Base-by-base conservation (phyloP, 768 basidiomycete genomes). In the Pholiota conissans region DNA sequence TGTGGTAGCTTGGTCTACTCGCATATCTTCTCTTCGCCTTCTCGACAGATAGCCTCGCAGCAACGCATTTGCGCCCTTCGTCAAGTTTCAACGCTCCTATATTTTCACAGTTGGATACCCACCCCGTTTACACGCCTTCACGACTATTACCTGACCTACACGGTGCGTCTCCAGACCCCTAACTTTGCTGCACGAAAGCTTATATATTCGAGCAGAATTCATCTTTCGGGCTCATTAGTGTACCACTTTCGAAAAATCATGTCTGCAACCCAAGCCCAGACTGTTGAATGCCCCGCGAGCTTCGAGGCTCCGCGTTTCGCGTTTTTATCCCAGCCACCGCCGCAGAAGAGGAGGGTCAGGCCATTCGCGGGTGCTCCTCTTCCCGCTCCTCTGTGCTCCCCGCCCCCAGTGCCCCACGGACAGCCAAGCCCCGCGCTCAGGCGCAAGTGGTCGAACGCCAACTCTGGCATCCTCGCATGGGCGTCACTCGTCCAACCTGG, bases 401-500 rank as follows among this genome's bases (percentile, higher is more conserved):
- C 60, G 45, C 45, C 61, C 66, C 59, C 63, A 61, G 56, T 75
- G 76, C 61, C 53, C 2, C 18, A 32, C 3, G 20, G 27, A 14
- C 34, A 20, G 13, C 9, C 48, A 14, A n/a, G n/a, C n/a, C n/a
- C n/a, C n/a, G n/a, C 30, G 30, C 30, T 22, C n/a, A n/a, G n/a
- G n/a, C 55, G 39, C 49, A 56, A 42, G 48, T 13, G 29, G 13
- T 79, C 82, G 20, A 77, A 73, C 52, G 78, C 82, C 1, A 76
- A 76, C 61, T 72, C 79, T 2, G 65, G 76, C 35, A 87, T 90
- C 46, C 65, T 79, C 14, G 61, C 81, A 35, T 91, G 89, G 89
- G 86, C 83, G 4, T 72, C 82, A 18, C 76, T 73, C 60, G 86
- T 91, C 54, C 83, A 86, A 56, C 89, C 89, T 4, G 89, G 88